Percentiles rank a stretch among this genome's conserved stretches.
Evolutionary conservation across 805 yeast species (phyloP).

Genomic region (Pichia gijzeniarum): DNA sequence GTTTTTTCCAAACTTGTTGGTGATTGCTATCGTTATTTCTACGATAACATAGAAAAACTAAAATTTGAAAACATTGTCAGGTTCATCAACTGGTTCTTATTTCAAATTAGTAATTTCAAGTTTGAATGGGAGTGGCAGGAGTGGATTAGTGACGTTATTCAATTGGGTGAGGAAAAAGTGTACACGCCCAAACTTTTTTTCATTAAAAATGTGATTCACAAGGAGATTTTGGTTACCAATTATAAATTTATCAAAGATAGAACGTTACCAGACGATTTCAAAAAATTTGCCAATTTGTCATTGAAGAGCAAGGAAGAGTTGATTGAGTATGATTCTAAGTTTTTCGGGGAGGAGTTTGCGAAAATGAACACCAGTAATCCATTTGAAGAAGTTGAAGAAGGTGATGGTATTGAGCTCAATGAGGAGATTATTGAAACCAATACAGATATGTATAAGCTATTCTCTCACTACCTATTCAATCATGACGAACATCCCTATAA

Average conservation of each 20-base stretch:
- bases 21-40: constrained; percentile 80
- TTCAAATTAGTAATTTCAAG: constrained; percentile 88
- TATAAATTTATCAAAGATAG: constrained; percentile 55
- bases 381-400: constrained; percentile 10
- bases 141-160: constrained; percentile 61
- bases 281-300: constrained; percentile 40
- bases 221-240: constrained; percentile 80
- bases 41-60: constrained; percentile 53
- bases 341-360: constrained; percentile 29
- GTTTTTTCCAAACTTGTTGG: constrained; percentile 93
- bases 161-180: constrained; percentile 35
- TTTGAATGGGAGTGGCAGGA: constrained; percentile 98
- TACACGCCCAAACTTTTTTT: constrained; percentile 72
- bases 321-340: constrained; percentile 30
- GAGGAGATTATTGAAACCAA: constrained; percentile 16
- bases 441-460: constrained; percentile 27
- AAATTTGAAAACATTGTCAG: constrained; percentile 73
- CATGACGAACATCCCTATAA: constrained; percentile 29
- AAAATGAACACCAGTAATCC: constrained; percentile 13
- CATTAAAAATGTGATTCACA: constrained; percentile 70
- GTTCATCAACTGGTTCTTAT: constrained; percentile 84
- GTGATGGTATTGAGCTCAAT: constrained; percentile 14
- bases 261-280: constrained; percentile 60
- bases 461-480: constrained; percentile 30
- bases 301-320: constrained; percentile 33